Conservation (phyloP, 1,139 yeast genomes). For the Yamadazyma dushanensis region DNA sequence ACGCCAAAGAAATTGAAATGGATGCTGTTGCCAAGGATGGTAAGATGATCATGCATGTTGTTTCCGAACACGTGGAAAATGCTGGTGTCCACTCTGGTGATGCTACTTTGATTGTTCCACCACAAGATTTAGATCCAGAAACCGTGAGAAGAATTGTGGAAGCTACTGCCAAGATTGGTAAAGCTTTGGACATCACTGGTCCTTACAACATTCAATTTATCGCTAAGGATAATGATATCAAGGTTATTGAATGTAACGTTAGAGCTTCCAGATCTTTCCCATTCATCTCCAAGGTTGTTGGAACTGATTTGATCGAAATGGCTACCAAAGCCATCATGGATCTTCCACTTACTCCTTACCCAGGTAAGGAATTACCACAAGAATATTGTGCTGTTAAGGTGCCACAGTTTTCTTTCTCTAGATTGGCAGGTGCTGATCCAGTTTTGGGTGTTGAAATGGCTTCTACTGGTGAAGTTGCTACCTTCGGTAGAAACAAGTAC, state of each 20-base stretch:
- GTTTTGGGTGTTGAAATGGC: constrained; percentile 99
- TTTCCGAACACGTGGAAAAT: constrained; percentile 97
- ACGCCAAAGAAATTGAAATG: constrained; percentile 98
- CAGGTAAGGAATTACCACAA: constrained; percentile 83
- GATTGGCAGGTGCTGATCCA: constrained; percentile 98
- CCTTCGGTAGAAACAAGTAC: constrained; percentile 92
- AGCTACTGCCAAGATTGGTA: constrained; percentile 95
- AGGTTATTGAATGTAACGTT: constrained; percentile 97
- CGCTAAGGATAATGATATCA: constrained; percentile 85
- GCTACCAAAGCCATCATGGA: constrained; percentile 97
- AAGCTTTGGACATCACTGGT: constrained; percentile 95
- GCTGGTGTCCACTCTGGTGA: constrained; percentile 99
- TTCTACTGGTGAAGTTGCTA: constrained; percentile 98
- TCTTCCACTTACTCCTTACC: constrained; percentile 83
- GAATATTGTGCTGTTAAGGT: constrained; percentile 97
- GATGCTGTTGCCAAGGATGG: constrained; percentile 98
- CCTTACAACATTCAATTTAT: constrained; percentile 97
- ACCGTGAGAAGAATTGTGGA: constrained; percentile 88
- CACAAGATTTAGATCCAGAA: constrained; percentile 92
- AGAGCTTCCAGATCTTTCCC: constrained; percentile 99
- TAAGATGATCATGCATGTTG: constrained; percentile 93
- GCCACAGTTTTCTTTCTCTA: constrained; percentile 96
- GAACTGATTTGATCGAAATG: constrained; percentile 95
- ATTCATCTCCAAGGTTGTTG: constrained; percentile 95
- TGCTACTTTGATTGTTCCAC: constrained; percentile 96